Percentiles rank a stretch among this genome's conserved stretches.
These are phyloP conservation scores for Sphagnum magellanicum DNA, from an alignment of 228 moss, liverwort and hornwort species.

Conservation along the genomic window DNA sequence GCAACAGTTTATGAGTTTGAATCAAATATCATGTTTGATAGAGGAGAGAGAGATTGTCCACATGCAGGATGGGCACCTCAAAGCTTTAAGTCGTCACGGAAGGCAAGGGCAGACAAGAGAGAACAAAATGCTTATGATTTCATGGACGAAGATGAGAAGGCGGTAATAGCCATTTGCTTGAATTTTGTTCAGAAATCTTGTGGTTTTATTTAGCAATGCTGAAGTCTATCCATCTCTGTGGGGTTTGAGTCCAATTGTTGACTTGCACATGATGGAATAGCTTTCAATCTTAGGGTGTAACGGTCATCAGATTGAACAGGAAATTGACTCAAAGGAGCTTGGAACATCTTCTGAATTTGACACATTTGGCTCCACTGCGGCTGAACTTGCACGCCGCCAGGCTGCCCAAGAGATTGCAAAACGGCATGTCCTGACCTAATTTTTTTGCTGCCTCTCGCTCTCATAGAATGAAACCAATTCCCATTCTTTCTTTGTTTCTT, in stretches of 20 bases:
- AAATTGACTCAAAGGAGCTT: conserved; percentile 65
- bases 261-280: too few relatives aligned
- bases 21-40: background rate
- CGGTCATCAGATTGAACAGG: conserved; percentile 20
- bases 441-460: background rate
- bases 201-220: too few relatives aligned
- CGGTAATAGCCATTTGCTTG: conserved; percentile 22
- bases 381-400: conserved; percentile 64
- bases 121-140: conserved; percentile 77
- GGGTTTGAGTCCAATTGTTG: background rate
- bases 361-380: conserved; percentile 81
- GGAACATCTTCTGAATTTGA: conserved; percentile 71
- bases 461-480: too few relatives aligned
- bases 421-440: conserved; percentile 17
- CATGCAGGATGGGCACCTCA: conserved; percentile 80
- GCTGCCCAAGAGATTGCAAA: conserved; percentile 60
- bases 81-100: conserved; percentile 77
- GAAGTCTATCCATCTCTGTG: background rate
- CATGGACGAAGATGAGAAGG: conserved; percentile 93
- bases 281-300: too few relatives aligned
- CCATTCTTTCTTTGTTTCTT: too few relatives aligned
- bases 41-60: background rate
- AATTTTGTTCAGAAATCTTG: too few relatives aligned
- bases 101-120: conserved; percentile 58
- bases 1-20: too few relatives aligned